Percentiles rank a stretch among this genome's conserved stretches.
Conservation (phyloP, 2,329 filamentous ascomycete genomes). For the Fusarium nisikadoi region DNA sequence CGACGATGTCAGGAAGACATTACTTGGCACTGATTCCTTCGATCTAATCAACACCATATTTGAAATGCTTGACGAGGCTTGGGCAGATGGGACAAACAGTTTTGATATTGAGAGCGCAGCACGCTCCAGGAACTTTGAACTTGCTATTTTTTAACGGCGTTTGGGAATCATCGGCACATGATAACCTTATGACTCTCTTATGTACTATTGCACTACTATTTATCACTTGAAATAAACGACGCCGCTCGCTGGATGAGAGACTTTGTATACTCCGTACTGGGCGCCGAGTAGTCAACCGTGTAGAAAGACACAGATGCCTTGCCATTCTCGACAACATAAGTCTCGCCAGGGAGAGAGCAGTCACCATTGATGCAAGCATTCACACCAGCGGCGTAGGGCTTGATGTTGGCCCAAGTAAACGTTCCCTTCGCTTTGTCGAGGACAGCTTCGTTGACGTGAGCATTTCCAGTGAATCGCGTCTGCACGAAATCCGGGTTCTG, state of each 20-base stretch:
- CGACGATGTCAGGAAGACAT: conserved; percentile 22
- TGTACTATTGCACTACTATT: background rate
- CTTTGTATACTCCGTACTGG: conserved; percentile 43
- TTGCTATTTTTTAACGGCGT: conserved; percentile 31
- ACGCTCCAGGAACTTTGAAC: conserved; percentile 13
- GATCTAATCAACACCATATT: conserved; percentile 26
- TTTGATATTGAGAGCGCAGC: conserved; percentile 36
- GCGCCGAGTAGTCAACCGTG: conserved; percentile 62
- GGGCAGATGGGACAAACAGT: conserved; percentile 30
- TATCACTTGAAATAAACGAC: conserved; percentile 22
- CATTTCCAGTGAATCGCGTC: conserved; percentile 60
- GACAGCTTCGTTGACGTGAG: conserved; percentile 57
- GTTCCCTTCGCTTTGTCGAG: conserved; percentile 55
- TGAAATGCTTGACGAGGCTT: conserved; percentile 33
- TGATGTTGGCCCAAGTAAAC: conserved; percentile 55
- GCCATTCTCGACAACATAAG: conserved; percentile 56
- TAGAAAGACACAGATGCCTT: conserved; percentile 58
- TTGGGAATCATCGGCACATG: background rate
- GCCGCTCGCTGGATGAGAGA: conserved; percentile 41
- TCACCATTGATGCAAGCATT: conserved; percentile 64
- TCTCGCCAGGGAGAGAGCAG: conserved; percentile 62
- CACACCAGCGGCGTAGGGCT: conserved; percentile 52
- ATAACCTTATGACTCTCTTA: background rate
- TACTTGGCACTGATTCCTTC: conserved; percentile 19
- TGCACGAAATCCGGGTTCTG: conserved; percentile 57